A percentile compares a stretch with the other conserved stretches of the same genome.
These are phyloP conservation scores for Pulicaria dysenterica DNA, from an alignment of 129 eudicot species.

Conservation along the genomic window DNA sequence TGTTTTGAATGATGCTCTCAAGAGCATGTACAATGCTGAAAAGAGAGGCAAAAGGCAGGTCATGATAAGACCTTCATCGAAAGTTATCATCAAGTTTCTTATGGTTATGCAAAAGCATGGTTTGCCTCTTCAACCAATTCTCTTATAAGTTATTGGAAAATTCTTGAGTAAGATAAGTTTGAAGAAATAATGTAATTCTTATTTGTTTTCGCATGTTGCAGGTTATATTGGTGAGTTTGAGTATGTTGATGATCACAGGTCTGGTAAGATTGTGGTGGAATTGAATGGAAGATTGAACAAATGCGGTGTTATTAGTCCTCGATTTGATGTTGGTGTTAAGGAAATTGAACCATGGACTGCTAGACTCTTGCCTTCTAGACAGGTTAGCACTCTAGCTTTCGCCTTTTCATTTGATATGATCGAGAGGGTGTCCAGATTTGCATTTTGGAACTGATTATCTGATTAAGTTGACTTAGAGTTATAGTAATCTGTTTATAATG, in stretches of 20 bases:
- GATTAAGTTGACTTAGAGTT: neutral
- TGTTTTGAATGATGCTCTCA: slow-evolving; percentile 63
- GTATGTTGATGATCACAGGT: slow-evolving; percentile 68
- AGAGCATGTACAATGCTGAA: slow-evolving; percentile 66
- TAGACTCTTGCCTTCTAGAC: slow-evolving; percentile 63
- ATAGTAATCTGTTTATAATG: neutral
- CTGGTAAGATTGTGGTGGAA: slow-evolving; percentile 68
- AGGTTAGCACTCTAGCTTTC: slow-evolving; percentile 28
- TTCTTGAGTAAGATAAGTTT: neutral
- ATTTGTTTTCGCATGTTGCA: slow-evolving; percentile 12
- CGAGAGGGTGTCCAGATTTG: neutral
- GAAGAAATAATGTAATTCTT: neutral
- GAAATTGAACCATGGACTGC: slow-evolving; percentile 72
- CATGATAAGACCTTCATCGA: slow-evolving; percentile 63
- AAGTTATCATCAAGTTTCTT: slow-evolving; percentile 70
- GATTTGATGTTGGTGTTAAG: slow-evolving; percentile 66
- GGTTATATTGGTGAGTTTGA: slow-evolving; percentile 77
- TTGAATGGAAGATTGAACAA: slow-evolving; percentile 63
- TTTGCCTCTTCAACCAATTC: slow-evolving; percentile 5
- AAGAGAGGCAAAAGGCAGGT: slow-evolving; percentile 71
- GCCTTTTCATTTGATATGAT: neutral
- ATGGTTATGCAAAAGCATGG: slow-evolving; percentile 71
- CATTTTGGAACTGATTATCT: neutral
- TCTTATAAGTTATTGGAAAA: neutral
- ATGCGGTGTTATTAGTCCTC: slow-evolving; percentile 65